phyloP scores from a whole-genome alignment of 164 flowering plant genomes.

The Macadamia integrifolia region DNA sequence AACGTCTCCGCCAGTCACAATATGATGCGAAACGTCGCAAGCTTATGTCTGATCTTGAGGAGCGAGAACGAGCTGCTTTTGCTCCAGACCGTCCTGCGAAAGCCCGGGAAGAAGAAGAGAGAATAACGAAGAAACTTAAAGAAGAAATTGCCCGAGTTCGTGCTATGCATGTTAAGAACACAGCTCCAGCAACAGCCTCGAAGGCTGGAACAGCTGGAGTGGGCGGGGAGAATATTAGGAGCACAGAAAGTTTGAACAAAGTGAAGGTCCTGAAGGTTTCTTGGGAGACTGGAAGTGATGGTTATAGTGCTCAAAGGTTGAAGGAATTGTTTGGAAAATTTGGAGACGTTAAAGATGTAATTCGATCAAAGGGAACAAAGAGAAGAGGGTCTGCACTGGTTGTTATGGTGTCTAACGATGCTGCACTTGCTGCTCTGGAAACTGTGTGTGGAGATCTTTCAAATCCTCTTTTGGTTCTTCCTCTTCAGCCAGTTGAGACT shows the following conservation, averaged over 20 bases:
- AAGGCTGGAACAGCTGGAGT: slow-evolving; percentile 10
- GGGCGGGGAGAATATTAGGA: slow-evolving; percentile 10
- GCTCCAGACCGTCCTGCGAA: slow-evolving; percentile 34
- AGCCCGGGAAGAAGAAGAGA: slow-evolving; percentile 59
- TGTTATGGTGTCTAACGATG: slow-evolving; percentile 74
- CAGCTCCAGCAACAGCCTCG: slow-evolving; percentile 1
- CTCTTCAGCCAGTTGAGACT: slow-evolving; percentile 39
- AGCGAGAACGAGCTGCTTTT: slow-evolving; percentile 59
- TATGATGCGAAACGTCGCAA: slow-evolving; percentile 50
- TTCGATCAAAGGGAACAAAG: slow-evolving; percentile 38
- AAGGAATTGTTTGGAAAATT: slow-evolving; percentile 57
- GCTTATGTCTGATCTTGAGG: slow-evolving; percentile 79
- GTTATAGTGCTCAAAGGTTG: slow-evolving; percentile 47
- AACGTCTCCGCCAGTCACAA: slow-evolving; percentile 32
- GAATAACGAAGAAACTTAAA: slow-evolving; percentile 47
- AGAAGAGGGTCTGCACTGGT: slow-evolving; percentile 69
- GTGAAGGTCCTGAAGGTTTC: slow-evolving; percentile 67
- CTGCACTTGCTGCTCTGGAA: slow-evolving; percentile 56
- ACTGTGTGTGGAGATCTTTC: slow-evolving; percentile 49
- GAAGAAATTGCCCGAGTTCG: slow-evolving; percentile 68
- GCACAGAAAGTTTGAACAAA: slow-evolving; percentile 39
- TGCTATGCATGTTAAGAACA: slow-evolving; percentile 48
- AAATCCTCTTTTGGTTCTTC: slow-evolving; percentile 68
- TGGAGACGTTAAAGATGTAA: slow-evolving; percentile 83
- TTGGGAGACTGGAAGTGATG: slow-evolving; percentile 59